These are phyloP conservation scores for Astrothelium macrocarpum DNA, from an alignment of 495 filamentous ascomycete genomes.

Conservation along the genomic window DNA sequence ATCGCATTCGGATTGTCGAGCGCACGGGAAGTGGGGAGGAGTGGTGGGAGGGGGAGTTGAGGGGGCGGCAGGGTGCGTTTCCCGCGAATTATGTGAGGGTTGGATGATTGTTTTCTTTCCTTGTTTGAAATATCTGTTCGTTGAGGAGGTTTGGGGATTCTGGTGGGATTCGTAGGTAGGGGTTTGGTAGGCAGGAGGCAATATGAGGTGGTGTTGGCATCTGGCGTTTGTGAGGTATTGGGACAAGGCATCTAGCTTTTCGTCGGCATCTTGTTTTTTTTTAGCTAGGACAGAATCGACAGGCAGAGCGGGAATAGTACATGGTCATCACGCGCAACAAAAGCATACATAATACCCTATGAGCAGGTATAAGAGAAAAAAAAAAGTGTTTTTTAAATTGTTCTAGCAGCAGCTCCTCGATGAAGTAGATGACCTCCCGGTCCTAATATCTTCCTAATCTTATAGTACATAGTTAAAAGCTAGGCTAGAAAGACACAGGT, in stretches of 20 bases:
- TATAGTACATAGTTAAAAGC: conserved; percentile 2
- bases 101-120: not conserved
- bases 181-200: too few relatives aligned
- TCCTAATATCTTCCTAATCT: conserved; percentile 4
- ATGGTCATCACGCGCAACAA: too few relatives aligned
- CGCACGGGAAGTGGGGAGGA: conserved; percentile 81
- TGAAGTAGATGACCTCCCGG: conserved; percentile 3
- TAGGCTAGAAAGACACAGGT: conserved; percentile 7
- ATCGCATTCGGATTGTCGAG: conserved; percentile 72
- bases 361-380: too few relatives aligned
- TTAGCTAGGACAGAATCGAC: too few relatives aligned
- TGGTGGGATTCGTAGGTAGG: not conserved
- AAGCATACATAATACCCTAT: too few relatives aligned
- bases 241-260: too few relatives aligned
- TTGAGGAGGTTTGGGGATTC: not conserved
- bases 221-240: too few relatives aligned
- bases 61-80: conserved; percentile 66
- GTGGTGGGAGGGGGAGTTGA: conserved; percentile 90
- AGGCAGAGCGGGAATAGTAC: not conserved
- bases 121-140: too few relatives aligned
- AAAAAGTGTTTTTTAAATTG: not conserved
- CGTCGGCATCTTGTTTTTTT: too few relatives aligned
- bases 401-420: not conserved
- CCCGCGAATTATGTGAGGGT: conserved; percentile 77
- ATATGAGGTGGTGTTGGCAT: too few relatives aligned